Evolutionary conservation across 441 rosid species (phyloP).

Genomic region (Aleurites moluccanus): DNA sequence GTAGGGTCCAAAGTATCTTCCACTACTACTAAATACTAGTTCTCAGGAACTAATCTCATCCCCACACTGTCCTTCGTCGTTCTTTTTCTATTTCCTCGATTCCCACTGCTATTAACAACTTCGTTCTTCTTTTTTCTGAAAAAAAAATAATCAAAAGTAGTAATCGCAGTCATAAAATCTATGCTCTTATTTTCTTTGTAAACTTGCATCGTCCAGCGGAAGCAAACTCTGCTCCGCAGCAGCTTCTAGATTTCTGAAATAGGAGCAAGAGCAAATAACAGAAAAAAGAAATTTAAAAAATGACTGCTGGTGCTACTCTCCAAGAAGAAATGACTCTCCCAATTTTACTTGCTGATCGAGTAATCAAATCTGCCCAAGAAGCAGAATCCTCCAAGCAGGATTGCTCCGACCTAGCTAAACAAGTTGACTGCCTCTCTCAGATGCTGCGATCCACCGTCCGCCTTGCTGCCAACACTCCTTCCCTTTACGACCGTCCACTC

Average conservation of each 20-base stretch:
- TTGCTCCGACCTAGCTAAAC: conserved; percentile 44
- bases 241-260: neutral
- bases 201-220: neutral
- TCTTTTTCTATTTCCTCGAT: too few relatives aligned
- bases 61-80: too few relatives aligned
- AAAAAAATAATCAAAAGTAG: too few relatives aligned
- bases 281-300: neutral
- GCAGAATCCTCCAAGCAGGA: conserved; percentile 48
- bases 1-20: neutral
- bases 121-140: too few relatives aligned
- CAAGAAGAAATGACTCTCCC: conserved; percentile 39
- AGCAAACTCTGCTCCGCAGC: neutral
- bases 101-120: too few relatives aligned
- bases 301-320: conserved; percentile 25
- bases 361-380: conserved; percentile 42
- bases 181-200: neutral
- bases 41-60: too few relatives aligned
- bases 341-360: conserved; percentile 45
- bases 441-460: conserved; percentile 57
- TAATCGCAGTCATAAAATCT: too few relatives aligned
- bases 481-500: conserved; percentile 57
- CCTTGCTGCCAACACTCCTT: conserved; percentile 32
- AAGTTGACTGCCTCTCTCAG: conserved; percentile 46
- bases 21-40: too few relatives aligned
- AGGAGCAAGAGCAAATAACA: neutral